A percentile compares a stretch with the other conserved stretches of the same genome.
These are phyloP conservation scores for Ramaria rubella DNA, from an alignment of 768 basidiomycete genomes.

Conservation along the genomic window DNA sequence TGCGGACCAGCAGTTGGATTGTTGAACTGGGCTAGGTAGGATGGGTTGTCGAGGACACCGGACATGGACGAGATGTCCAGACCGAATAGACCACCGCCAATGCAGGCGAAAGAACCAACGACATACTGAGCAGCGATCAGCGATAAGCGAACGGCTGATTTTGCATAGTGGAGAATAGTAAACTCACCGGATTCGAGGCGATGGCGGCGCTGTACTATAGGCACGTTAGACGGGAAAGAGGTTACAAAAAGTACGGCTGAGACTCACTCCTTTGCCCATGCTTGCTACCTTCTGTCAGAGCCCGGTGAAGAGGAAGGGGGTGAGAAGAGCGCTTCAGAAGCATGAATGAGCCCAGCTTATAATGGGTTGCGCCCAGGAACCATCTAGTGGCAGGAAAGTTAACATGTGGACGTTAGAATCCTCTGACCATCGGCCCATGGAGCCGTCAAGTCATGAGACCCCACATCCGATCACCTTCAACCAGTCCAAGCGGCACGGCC, in stretches of 20 bases:
- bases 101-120: slow-evolving; percentile 76
- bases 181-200: slow-evolving; percentile 49
- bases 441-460: neutral
- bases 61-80: slow-evolving; percentile 82
- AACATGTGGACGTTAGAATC: neutral
- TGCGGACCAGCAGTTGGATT: slow-evolving; percentile 9
- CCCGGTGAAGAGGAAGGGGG: neutral
- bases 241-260: neutral
- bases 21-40: slow-evolving; percentile 3
- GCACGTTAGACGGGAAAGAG: slow-evolving; percentile 9
- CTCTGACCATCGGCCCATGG: neutral
- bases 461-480: too few relatives aligned
- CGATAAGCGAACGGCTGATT: neutral
- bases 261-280: slow-evolving; percentile 10
- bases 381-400: neutral
- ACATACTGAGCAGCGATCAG: slow-evolving; percentile 45
- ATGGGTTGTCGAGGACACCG: slow-evolving; percentile 41
- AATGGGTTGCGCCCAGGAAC: neutral
- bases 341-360: neutral
- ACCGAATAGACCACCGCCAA: slow-evolving; percentile 74
- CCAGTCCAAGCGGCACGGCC: too few relatives aligned
- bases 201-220: slow-evolving; percentile 48
- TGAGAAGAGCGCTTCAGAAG: neutral
- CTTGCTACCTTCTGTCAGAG: neutral
- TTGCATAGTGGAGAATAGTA: neutral